phyloP scores from a whole-genome alignment of 176 grass and related monocot genomes.

The Oryza glaberrima region DNA sequence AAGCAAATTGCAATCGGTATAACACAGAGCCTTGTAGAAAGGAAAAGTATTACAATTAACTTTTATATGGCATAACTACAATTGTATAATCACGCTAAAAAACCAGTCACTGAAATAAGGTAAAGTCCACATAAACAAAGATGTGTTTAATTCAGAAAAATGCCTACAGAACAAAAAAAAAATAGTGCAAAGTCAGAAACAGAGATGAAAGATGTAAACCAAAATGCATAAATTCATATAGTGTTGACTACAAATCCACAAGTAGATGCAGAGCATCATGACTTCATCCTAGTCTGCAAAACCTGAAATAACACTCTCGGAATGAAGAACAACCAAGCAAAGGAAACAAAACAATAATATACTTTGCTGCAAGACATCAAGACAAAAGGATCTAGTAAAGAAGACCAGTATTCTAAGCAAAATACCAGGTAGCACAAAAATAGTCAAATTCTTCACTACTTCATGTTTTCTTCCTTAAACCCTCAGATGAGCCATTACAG shows the following conservation, averaged over 20 bases:
- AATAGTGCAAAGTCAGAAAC: background rate
- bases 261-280: background rate
- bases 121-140: background rate
- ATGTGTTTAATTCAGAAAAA: slow-evolving; percentile 20
- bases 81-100: slow-evolving; percentile 4
- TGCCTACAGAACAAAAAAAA: background rate
- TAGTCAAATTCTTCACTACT: background rate
- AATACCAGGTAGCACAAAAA: background rate
- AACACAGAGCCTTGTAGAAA: background rate
- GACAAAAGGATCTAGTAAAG: background rate
- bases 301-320: background rate
- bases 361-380: background rate
- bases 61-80: background rate
- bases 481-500: background rate
- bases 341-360: background rate
- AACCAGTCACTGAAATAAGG: slow-evolving; percentile 11
- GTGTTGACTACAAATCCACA: no score
- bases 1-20: slow-evolving; percentile 1
- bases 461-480: background rate
- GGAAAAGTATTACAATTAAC: background rate
- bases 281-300: background rate
- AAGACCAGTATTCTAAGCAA: slow-evolving; percentile 13
- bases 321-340: slow-evolving; percentile 8
- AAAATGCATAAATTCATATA: background rate
- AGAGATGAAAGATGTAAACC: background rate